phyloP scores from a whole-genome alignment of 2,329 filamentous ascomycete genomes.

The Drechslerella coelobrocha region DNA sequence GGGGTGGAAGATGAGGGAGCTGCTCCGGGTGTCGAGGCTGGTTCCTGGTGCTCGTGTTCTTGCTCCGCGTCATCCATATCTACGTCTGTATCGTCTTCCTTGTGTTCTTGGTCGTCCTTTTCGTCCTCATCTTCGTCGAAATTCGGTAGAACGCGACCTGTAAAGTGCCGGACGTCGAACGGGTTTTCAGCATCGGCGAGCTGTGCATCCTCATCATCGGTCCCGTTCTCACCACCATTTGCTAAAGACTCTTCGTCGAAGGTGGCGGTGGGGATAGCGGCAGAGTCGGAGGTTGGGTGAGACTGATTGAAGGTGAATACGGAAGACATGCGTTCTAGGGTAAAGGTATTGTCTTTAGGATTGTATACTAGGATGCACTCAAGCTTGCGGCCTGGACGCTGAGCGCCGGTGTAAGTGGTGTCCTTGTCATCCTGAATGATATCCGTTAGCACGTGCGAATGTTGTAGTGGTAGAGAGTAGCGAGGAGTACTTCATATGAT shows the following conservation, averaged over 20 bases:
- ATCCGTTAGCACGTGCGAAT: neutral
- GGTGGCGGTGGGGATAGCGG: constrained; percentile 33
- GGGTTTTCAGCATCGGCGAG: constrained; percentile 46
- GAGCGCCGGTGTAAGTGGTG: constrained; percentile 28
- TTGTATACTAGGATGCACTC: constrained; percentile 49
- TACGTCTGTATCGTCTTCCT: constrained; percentile 38
- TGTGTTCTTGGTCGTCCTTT: constrained; percentile 22
- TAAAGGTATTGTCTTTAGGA: constrained; percentile 45
- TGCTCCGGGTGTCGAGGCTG: constrained; percentile 27
- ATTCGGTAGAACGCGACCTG: constrained; percentile 19
- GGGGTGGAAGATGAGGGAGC: constrained; percentile 32
- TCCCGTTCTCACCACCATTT: constrained; percentile 15
- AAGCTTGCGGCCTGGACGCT: constrained; percentile 45
- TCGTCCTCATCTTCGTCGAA: constrained; percentile 45
- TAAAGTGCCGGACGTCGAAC: constrained; percentile 44
- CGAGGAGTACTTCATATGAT: constrained; percentile 26
- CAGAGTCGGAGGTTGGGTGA: constrained; percentile 30
- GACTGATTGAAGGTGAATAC: constrained; percentile 48
- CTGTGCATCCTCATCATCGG: constrained; percentile 44
- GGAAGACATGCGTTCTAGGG: constrained; percentile 45
- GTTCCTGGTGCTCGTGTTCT: constrained; percentile 21
- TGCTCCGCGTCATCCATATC: constrained; percentile 45
- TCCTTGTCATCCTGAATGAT: constrained; percentile 32
- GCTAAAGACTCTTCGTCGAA: constrained; percentile 34
- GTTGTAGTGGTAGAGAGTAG: neutral